These are phyloP conservation scores for Mycena olivaceomarginata DNA, from an alignment of 768 basidiomycete genomes.

Conservation along the genomic window DNA sequence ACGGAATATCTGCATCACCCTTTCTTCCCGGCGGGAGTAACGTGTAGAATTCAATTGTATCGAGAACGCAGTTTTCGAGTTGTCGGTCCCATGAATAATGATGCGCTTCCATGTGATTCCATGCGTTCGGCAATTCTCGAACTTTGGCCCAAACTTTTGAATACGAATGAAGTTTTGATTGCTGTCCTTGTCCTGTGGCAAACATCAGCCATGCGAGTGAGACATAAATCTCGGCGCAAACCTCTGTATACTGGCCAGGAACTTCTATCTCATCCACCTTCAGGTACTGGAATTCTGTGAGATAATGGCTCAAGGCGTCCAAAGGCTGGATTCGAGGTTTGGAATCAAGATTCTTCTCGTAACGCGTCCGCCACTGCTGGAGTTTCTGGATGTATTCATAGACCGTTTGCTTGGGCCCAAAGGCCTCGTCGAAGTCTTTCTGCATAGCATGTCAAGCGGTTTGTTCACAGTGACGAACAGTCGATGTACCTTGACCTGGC, in stretches of 20 bases:
- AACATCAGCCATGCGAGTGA: constrained; percentile 22
- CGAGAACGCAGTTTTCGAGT: constrained; percentile 91
- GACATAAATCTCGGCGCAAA: constrained; percentile 51
- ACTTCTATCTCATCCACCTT: constrained; percentile 99
- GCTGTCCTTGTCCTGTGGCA: constrained; percentile 90
- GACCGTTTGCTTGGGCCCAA: constrained; percentile 86
- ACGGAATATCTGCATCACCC: constrained; percentile 94
- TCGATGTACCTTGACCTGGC: constrained; percentile 72
- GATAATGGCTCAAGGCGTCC: constrained; percentile 91
- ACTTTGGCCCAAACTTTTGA: constrained; percentile 91
- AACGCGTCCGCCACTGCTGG: constrained; percentile 95
- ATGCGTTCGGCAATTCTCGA: constrained; percentile 92
- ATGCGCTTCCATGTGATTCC: constrained; percentile 94
- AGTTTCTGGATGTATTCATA: constrained; percentile 92
- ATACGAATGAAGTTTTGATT: constrained; percentile 95
- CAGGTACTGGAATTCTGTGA: constrained; percentile 98
- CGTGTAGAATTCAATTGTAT: constrained; percentile 93
- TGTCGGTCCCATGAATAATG: constrained; percentile 93
- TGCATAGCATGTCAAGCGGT: constrained; percentile 54
- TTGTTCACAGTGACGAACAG: constrained; percentile 3
- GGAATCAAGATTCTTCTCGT: constrained; percentile 89
- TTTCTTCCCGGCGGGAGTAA: constrained; percentile 93
- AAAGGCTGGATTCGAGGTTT: constrained; percentile 90
- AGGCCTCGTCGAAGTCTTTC: constrained; percentile 95
- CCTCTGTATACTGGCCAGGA: constrained; percentile 99